These are phyloP conservation scores for Astrothelium macrocarpum DNA, from an alignment of 495 filamentous ascomycete genomes.

Conservation along the genomic window DNA sequence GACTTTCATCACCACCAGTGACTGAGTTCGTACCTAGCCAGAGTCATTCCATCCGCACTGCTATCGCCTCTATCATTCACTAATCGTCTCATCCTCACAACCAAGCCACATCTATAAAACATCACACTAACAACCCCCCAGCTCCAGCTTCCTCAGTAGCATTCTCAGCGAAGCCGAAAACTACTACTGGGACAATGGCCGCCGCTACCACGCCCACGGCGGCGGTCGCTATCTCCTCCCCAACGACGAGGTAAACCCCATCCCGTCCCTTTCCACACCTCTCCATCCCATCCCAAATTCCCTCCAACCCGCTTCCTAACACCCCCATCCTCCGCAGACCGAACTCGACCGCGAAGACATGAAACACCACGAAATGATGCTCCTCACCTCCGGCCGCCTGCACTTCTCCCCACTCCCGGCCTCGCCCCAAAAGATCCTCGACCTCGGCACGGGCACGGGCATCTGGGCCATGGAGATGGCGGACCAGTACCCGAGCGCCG, in stretches of 20 bases:
- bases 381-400: conserved; percentile 31
- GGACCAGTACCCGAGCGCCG: conserved; percentile 10
- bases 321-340: neutral
- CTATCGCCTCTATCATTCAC: no score
- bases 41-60: no score
- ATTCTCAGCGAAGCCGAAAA: conserved; percentile 6
- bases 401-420: conserved; percentile 51
- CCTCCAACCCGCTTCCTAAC: neutral
- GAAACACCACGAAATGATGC: conserved; percentile 14
- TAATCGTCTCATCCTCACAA: neutral
- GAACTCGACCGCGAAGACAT: conserved; percentile 15
- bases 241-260: conserved; percentile 3
- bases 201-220: conserved; percentile 7
- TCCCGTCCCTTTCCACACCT: neutral
- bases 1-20: no score
- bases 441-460: conserved; percentile 58
- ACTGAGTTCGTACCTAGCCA: no score
- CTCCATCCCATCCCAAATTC: neutral
- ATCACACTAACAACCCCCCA: neutral
- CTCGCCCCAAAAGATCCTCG: conserved; percentile 40
- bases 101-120: neutral
- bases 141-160: conserved; percentile 2
- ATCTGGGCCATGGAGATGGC: conserved; percentile 54
- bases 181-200: conserved; percentile 9
- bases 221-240: conserved; percentile 5